These are phyloP conservation scores for Verticillium nubilum DNA, from an alignment of 2,329 filamentous ascomycete species.

Conservation along the genomic window DNA sequence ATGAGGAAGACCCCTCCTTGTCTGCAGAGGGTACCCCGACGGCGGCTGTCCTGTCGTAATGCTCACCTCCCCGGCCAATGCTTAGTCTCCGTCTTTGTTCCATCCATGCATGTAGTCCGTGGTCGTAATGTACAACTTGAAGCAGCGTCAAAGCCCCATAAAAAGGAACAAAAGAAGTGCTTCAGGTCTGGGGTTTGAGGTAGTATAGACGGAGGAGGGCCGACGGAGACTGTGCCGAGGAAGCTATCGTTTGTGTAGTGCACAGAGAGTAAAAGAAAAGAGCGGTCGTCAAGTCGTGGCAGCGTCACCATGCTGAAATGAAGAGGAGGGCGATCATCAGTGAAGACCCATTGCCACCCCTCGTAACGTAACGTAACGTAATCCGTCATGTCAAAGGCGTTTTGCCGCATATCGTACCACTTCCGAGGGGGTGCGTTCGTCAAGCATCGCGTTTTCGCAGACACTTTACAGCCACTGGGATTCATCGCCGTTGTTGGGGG, in stretches of 20 bases:
- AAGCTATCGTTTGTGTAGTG: background rate
- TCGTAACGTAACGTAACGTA: conserved; percentile 8
- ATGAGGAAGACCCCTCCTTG: conserved; percentile 7
- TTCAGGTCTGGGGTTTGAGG: conserved; percentile 16
- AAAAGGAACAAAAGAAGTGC: background rate
- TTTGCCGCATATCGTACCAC: background rate
- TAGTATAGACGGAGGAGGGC: conserved; percentile 6
- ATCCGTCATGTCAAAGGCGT: background rate
- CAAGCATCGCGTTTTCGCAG: background rate
- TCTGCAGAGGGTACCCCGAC: conserved; percentile 10
- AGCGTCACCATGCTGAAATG: conserved; percentile 27
- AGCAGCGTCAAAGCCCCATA: background rate
- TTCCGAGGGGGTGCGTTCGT: conserved; percentile 3
- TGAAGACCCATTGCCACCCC: conserved; percentile 2
- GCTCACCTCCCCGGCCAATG: background rate
- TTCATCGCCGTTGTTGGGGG: conserved; percentile 24
- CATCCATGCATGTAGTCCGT: conserved; percentile 1
- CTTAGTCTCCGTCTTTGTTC: background rate
- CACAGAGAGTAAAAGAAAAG: conserved; percentile 28
- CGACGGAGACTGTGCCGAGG: conserved; percentile 4
- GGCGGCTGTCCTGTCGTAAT: background rate
- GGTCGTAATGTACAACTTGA: conserved; percentile 11
- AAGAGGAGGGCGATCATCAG: conserved; percentile 16
- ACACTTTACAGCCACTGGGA: conserved; percentile 32
- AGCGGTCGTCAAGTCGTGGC: conserved; percentile 32